Conservation (phyloP, 208 protist genomes). For the Trypanosoma grayi region DNA sequence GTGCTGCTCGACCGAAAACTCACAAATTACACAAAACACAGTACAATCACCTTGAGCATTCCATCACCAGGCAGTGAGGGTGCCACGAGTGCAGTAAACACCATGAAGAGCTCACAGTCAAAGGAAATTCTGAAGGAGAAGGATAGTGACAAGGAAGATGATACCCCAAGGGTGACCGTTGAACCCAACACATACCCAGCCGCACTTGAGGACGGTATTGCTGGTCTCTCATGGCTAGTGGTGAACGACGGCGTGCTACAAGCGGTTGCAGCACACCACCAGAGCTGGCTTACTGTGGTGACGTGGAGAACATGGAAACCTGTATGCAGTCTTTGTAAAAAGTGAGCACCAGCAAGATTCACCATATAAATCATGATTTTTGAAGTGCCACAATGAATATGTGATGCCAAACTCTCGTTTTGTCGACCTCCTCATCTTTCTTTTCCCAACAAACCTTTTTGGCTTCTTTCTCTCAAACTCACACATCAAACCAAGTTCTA, state of each 20-base stretch:
- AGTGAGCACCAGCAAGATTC: no score
- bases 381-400: no score
- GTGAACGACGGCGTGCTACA: constrained; percentile 28
- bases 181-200: constrained; percentile 4
- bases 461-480: no score
- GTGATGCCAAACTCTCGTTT: no score
- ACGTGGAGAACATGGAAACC: constrained; percentile 36
- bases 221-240: constrained; percentile 30
- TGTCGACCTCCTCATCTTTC: no score
- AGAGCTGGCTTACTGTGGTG: constrained; percentile 39
- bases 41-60: constrained; percentile 1
- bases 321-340: no score
- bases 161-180: neutral
- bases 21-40: constrained; percentile 13
- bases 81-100: neutral
- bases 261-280: constrained; percentile 39
- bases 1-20: constrained; percentile 19
- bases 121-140: neutral
- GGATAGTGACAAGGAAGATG: neutral
- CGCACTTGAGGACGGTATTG: constrained; percentile 30
- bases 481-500: no score
- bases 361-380: no score
- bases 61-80: neutral
- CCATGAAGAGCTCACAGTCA: no score
- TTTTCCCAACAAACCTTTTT: no score